Evolutionary conservation across 75 land plant species (phyloP).

Genomic region (Ceratopteris richardii): DNA sequence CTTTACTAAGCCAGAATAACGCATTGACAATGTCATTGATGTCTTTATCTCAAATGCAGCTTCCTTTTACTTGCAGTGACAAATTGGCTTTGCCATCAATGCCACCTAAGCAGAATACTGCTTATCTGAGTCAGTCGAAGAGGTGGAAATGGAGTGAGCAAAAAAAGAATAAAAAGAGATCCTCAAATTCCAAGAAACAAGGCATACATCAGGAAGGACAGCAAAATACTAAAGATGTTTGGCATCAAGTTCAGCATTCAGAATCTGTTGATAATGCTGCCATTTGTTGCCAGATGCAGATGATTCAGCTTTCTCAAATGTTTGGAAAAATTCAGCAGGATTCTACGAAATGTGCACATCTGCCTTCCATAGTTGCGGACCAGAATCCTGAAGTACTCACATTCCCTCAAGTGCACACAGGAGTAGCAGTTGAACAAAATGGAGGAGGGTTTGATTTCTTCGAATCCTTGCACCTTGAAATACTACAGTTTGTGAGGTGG

Average conservation of each 20-base stretch:
- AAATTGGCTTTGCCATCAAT: not conserved
- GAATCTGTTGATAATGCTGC: too few relatives aligned
- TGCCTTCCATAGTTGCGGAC: too few relatives aligned
- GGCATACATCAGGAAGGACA: not conserved
- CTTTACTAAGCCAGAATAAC: not conserved
- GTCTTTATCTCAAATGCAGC: not conserved
- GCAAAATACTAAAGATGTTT: not conserved
- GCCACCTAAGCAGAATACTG: not conserved
- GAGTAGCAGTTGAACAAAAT: too few relatives aligned
- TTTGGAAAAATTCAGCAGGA: too few relatives aligned
- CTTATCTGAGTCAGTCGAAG: not conserved
- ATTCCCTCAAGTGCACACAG: too few relatives aligned
- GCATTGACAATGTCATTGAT: not conserved
- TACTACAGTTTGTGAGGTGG: slow-evolving; percentile 25
- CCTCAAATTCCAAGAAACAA: not conserved
- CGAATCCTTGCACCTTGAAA: slow-evolving; percentile 30
- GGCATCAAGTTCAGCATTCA: not conserved
- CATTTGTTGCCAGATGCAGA: too few relatives aligned
- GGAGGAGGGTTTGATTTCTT: slow-evolving; percentile 9
- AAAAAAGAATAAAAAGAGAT: not conserved
- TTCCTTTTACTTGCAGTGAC: not conserved
- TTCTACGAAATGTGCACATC: too few relatives aligned
- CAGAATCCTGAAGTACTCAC: too few relatives aligned
- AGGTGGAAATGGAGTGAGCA: slow-evolving; percentile 2
- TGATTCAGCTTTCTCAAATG: too few relatives aligned